Evolutionary conservation across 2,329 filamentous ascomycete genomes (phyloP).

Genomic region (Aspergillus sp.): DNA sequence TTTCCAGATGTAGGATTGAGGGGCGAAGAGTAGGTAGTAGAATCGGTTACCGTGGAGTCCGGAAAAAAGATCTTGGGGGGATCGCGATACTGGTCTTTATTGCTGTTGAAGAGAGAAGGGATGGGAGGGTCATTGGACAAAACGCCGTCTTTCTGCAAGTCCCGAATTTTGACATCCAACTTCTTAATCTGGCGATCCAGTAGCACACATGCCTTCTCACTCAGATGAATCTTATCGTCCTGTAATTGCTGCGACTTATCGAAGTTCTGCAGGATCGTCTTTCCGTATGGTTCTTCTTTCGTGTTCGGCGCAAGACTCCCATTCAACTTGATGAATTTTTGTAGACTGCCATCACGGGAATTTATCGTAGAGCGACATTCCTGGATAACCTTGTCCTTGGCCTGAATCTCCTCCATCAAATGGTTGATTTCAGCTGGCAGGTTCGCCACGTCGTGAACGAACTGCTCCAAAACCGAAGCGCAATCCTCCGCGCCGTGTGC

Average conservation of each 20-base stretch:
- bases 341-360: slow-evolving; percentile 52
- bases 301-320: slow-evolving; percentile 54
- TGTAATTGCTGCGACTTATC: slow-evolving; percentile 52
- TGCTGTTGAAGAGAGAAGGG: slow-evolving; percentile 48
- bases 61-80: slow-evolving; percentile 44
- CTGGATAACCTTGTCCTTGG: slow-evolving; percentile 54
- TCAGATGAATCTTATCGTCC: slow-evolving; percentile 54
- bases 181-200: slow-evolving; percentile 57
- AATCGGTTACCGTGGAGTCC: slow-evolving; percentile 38
- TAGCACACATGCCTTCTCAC: slow-evolving; percentile 52
- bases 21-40: slow-evolving; percentile 35
- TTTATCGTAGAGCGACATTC: slow-evolving; percentile 50
- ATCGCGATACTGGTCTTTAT: slow-evolving; percentile 35
- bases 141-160: slow-evolving; percentile 51
- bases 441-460: slow-evolving; percentile 56
- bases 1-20: slow-evolving; percentile 51
- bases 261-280: slow-evolving; percentile 49
- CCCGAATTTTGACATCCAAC: slow-evolving; percentile 54
- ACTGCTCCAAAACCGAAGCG: slow-evolving; percentile 56
- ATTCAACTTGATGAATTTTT: slow-evolving; percentile 58
- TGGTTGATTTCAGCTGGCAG: slow-evolving; percentile 57
- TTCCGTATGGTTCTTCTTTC: slow-evolving; percentile 55
- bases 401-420: slow-evolving; percentile 58
- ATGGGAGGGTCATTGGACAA: slow-evolving; percentile 52
- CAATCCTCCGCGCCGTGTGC: slow-evolving; percentile 50